Evolutionary conservation across 148 eudicot genomes (phyloP).

Genomic region (Rhododendron vialii): DNA sequence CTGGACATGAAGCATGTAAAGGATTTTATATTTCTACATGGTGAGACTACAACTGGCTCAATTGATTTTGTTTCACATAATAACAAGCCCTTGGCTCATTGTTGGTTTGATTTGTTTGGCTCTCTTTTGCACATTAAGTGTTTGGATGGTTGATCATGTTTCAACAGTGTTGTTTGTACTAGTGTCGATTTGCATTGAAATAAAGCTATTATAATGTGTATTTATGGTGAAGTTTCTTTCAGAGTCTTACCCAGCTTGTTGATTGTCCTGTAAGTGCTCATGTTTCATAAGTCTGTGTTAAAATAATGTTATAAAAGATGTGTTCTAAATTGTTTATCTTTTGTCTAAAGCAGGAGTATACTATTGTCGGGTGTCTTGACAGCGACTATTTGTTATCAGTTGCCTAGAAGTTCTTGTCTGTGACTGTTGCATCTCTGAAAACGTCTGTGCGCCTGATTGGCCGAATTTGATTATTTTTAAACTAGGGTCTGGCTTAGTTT

Average conservation of each 20-base stretch:
- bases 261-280: neutral
- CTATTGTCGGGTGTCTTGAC: neutral
- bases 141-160: neutral
- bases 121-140: neutral
- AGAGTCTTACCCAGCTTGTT: neutral
- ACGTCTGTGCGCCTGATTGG: neutral
- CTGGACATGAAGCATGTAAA: conserved; percentile 90
- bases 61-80: neutral
- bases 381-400: neutral
- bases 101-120: neutral
- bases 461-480: neutral
- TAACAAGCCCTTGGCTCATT: neutral
- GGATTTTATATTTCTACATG: conserved; percentile 85
- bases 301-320: neutral
- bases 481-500: neutral
- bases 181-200: neutral
- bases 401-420: neutral
- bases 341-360: neutral
- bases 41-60: conserved; percentile 37
- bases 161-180: neutral
- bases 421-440: neutral
- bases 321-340: neutral
- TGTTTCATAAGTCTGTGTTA: neutral
- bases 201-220: neutral
- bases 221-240: neutral